Percentiles rank a stretch among this genome's conserved stretches.
Conservation (phyloP, 768 basidiomycete species). For the Galerina sulciceps region DNA sequence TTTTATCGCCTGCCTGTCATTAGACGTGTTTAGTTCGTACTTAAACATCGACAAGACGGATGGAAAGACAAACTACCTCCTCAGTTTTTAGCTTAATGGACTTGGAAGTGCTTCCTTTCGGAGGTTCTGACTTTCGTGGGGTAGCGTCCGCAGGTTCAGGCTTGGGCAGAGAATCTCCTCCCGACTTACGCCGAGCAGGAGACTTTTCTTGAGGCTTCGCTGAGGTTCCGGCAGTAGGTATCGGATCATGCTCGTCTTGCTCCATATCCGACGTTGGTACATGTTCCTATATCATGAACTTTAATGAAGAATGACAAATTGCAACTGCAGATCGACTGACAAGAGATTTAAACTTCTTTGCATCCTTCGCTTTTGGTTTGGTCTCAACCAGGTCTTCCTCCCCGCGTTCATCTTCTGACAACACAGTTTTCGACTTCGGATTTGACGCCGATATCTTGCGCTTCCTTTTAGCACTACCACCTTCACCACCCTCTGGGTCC, state of each 20-base stretch:
- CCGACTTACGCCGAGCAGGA: neutral
- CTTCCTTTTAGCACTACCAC: conserved; percentile 14
- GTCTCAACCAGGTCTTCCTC: conserved; percentile 5
- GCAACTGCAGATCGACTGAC: conserved; percentile 24
- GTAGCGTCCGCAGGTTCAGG: conserved; percentile 1
- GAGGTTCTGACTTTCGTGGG: conserved; percentile 5
- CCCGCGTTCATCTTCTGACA: neutral
- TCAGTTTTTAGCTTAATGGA: neutral
- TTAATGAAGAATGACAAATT: neutral
- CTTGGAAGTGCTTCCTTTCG: conserved; percentile 2
- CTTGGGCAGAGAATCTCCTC: neutral
- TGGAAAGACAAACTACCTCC: conserved; percentile 1
- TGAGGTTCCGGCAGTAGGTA: conserved; percentile 10
- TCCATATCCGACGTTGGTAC: conserved; percentile 47
- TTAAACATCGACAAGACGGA: neutral
- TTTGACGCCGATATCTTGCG: conserved; percentile 8
- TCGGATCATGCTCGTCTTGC: conserved; percentile 23
- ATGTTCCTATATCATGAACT: conserved; percentile 19
- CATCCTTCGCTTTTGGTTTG: conserved; percentile 10
- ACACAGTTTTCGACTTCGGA: neutral
- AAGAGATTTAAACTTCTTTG: conserved; percentile 40
- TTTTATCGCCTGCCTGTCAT: conserved; percentile 30
- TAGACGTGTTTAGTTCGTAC: neutral
- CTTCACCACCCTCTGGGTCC: conserved; percentile 12
- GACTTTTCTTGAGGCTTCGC: neutral